A percentile compares a stretch with the other conserved stretches of the same genome.
Evolutionary conservation across 78 protist genomes (phyloP).

Genomic region (Dictyostelium purpureum): DNA sequence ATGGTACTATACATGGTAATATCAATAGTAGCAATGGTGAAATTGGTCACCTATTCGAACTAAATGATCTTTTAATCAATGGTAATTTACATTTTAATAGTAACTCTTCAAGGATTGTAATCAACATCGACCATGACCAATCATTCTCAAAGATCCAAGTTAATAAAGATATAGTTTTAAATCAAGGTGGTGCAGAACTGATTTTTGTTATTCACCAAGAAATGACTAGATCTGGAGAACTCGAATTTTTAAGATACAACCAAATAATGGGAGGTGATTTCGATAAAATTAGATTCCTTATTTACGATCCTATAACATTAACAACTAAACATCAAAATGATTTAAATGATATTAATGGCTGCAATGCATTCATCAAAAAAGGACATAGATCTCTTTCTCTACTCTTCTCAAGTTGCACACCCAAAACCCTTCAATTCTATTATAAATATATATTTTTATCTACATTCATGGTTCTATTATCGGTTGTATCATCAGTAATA

Average conservation of each 20-base stretch:
- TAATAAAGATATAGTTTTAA: neutral
- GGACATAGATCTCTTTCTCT: neutral
- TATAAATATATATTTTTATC: neutral
- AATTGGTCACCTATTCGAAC: neutral
- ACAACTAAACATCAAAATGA: neutral
- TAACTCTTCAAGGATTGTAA: neutral
- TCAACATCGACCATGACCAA: neutral
- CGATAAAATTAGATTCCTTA: neutral
- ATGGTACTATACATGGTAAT: neutral
- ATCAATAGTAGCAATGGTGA: neutral
- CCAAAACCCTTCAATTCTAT: neutral
- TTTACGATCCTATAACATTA: neutral
- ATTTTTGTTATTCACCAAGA: neutral
- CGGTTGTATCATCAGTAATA: neutral
- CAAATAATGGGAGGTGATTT: neutral
- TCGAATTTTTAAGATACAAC: neutral
- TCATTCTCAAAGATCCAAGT: neutral
- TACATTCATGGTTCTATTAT: neutral
- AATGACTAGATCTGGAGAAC: neutral
- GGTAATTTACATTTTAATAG: constrained; percentile 3
- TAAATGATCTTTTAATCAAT: neutral
- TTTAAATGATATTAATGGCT: neutral
- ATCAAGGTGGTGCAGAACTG: neutral
- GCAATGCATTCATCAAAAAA: neutral
- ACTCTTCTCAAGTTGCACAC: neutral